These are phyloP conservation scores for Flueggea neowawraea DNA, from an alignment of 441 rosid genomes.

Conservation along the genomic window DNA sequence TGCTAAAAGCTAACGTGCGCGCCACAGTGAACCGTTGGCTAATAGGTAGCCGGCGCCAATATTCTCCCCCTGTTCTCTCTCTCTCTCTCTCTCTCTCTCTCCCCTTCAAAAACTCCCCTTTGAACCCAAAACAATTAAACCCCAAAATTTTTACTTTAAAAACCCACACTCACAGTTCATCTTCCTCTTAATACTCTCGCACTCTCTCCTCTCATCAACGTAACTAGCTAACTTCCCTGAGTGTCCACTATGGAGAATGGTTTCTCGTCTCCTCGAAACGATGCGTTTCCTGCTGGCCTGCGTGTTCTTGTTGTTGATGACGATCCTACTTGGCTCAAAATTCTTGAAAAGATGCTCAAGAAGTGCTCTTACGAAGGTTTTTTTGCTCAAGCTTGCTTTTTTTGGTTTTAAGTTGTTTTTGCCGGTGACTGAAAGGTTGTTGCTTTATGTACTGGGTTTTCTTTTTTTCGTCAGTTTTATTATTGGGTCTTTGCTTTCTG, in stretches of 20 bases:
- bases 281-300: constrained; percentile 71
- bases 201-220: neutral
- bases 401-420: neutral
- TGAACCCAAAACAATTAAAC: constrained; percentile 21
- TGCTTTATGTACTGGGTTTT: too few relatives aligned
- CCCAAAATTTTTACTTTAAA: constrained; percentile 22
- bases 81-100: constrained; percentile 23
- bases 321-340: constrained; percentile 90
- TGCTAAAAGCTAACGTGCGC: constrained; percentile 22
- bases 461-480: too few relatives aligned
- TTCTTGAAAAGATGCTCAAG: constrained; percentile 96
- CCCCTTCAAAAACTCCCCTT: constrained; percentile 28
- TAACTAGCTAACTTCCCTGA: neutral
- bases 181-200: constrained; percentile 10
- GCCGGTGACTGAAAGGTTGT: neutral
- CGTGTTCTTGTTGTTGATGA: constrained; percentile 95
- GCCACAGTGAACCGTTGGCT: too few relatives aligned
- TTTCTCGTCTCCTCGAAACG: constrained; percentile 58
- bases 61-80: too few relatives aligned
- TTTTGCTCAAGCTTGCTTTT: neutral
- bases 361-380: constrained; percentile 91
- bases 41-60: too few relatives aligned
- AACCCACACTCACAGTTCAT: constrained; percentile 16
- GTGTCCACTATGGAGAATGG: constrained; percentile 52
- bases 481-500: too few relatives aligned